These are phyloP conservation scores for Lasiodiplodia theobromae DNA, from an alignment of 2,329 filamentous ascomycete genomes.

Conservation along the genomic window DNA sequence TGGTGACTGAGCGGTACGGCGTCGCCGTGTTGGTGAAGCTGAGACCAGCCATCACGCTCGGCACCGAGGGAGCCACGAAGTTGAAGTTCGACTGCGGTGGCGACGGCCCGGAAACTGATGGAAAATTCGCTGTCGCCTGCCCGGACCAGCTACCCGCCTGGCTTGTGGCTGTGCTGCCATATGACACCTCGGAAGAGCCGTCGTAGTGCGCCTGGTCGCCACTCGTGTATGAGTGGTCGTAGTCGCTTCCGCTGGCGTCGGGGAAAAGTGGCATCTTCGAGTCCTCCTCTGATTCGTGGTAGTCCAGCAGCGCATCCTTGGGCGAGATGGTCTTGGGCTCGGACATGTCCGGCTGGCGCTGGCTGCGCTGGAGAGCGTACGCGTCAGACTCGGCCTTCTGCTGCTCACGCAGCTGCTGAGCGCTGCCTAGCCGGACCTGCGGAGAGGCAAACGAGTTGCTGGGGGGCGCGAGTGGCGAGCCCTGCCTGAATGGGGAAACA, in stretches of 20 bases:
- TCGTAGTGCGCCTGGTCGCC: slow-evolving; percentile 48
- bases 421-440: slow-evolving; percentile 49
- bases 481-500: slow-evolving; percentile 81
- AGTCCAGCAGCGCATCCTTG: slow-evolving; percentile 89
- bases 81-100: slow-evolving; percentile 48
- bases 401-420: slow-evolving; percentile 67
- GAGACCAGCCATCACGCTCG: slow-evolving; percentile 41
- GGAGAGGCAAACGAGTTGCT: slow-evolving; percentile 51
- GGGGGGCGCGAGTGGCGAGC: slow-evolving; percentile 59
- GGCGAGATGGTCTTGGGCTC: slow-evolving; percentile 88
- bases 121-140: slow-evolving; percentile 35
- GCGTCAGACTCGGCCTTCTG: slow-evolving; percentile 67
- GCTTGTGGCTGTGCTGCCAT: slow-evolving; percentile 52
- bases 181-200: slow-evolving; percentile 49
- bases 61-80: slow-evolving; percentile 54
- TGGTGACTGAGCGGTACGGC: slow-evolving; percentile 46
- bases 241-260: slow-evolving; percentile 62
- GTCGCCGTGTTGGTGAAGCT: slow-evolving; percentile 41
- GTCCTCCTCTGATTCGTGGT: slow-evolving; percentile 76
- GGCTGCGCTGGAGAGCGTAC: slow-evolving; percentile 50
- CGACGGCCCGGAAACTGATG: slow-evolving; percentile 37
- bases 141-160: slow-evolving; percentile 46
- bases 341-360: slow-evolving; percentile 49
- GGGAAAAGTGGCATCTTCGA: slow-evolving; percentile 77
- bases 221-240: slow-evolving; percentile 53